phyloP scores from a whole-genome alignment of 2,329 filamentous ascomycete species.

The Plectosphaerella sp. region DNA sequence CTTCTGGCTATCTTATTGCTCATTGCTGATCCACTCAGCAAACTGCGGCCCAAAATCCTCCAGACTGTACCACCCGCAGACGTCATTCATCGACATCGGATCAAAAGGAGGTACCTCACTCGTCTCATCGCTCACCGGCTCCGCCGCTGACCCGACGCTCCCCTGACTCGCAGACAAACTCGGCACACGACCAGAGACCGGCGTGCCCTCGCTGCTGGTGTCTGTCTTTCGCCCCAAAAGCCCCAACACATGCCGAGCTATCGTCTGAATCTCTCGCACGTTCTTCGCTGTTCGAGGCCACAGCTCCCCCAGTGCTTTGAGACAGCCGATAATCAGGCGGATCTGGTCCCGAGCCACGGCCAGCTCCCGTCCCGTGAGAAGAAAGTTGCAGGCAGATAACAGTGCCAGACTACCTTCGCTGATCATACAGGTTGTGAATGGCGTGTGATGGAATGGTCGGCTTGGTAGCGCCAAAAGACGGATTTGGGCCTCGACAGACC shows the following conservation, averaged over 20 bases:
- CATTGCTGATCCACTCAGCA: conserved; percentile 2
- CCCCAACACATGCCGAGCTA: conserved; percentile 26
- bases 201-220: no score
- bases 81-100: conserved; percentile 3
- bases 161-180: background rate
- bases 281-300: conserved; percentile 31
- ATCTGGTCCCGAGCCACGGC: conserved; percentile 33
- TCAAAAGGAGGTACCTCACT: background rate
- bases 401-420: conserved; percentile 29
- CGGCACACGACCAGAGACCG: background rate
- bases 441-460: conserved; percentile 27
- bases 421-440: conserved; percentile 36
- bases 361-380: conserved; percentile 25
- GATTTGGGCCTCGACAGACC: conserved; percentile 31
- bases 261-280: conserved; percentile 32
- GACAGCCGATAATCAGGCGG: conserved; percentile 33
- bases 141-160: background rate
- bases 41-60: background rate
- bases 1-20: background rate
- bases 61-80: conserved; percentile 5
- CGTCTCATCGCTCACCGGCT: background rate
- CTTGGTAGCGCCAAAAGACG: conserved; percentile 30
- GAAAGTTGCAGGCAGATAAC: conserved; percentile 29
- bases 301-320: conserved; percentile 27
- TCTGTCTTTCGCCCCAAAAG: background rate